Evolutionary conservation across 2,329 filamentous ascomycete genomes (phyloP).

Genomic region (Orbilia brochopaga): DNA sequence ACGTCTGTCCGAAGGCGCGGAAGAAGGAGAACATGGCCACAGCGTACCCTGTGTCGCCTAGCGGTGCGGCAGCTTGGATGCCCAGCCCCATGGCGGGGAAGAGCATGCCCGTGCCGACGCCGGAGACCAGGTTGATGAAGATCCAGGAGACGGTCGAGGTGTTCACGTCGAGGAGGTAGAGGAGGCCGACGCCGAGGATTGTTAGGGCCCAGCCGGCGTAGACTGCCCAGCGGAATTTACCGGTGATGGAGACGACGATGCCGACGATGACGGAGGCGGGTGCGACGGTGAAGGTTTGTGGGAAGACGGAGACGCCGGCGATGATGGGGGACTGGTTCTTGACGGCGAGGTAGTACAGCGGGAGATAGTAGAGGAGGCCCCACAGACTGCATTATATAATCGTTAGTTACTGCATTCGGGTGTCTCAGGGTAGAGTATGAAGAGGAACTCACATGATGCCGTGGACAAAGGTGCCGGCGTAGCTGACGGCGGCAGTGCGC

Average conservation of each 20-base stretch:
- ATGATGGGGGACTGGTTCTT: conserved; percentile 64
- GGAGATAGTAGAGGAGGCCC: conserved; percentile 65
- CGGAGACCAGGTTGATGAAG: conserved; percentile 67
- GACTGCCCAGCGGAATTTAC: conserved; percentile 67
- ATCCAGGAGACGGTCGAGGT: conserved; percentile 66
- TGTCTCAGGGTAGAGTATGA: conserved; percentile 3
- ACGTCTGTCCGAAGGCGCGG: conserved; percentile 68
- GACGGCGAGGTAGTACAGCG: conserved; percentile 63
- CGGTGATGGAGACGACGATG: conserved; percentile 64
- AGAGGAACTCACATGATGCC: conserved; percentile 60
- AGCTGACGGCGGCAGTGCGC: conserved; percentile 63
- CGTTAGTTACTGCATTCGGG: too few relatives aligned
- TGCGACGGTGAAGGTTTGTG: conserved; percentile 69
- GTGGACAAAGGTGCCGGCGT: conserved; percentile 65
- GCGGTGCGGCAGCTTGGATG: conserved; percentile 67
- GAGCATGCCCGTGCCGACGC: conserved; percentile 69
- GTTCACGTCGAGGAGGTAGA: conserved; percentile 62
- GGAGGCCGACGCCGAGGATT: conserved; percentile 64
- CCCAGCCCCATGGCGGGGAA: conserved; percentile 70
- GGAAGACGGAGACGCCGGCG: conserved; percentile 66
- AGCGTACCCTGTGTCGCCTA: conserved; percentile 67
- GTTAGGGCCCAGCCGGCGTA: conserved; percentile 69
- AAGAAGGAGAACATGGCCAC: conserved; percentile 72
- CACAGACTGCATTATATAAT: conserved; percentile 60
- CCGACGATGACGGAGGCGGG: conserved; percentile 67